These are phyloP conservation scores for Closterium sp. DNA, from an alignment of 139 green algal species.

Conservation along the genomic window DNA sequence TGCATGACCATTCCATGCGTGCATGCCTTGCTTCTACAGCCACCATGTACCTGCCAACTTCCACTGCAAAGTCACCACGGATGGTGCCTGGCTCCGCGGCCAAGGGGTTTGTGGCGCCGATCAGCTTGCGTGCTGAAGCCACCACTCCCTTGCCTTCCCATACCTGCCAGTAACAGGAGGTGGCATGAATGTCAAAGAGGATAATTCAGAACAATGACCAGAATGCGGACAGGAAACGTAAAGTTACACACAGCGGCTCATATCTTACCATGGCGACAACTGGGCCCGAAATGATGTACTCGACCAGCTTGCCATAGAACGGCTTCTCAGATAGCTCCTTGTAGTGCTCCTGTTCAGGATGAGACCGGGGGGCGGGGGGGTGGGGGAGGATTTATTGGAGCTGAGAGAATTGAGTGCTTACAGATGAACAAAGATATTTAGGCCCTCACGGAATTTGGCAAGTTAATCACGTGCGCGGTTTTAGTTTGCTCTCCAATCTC, in stretches of 20 bases:
- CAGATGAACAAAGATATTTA: too few relatives aligned
- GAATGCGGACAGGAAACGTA: background rate
- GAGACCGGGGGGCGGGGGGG: background rate
- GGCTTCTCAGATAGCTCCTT: slow-evolving; percentile 88
- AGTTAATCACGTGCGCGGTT: background rate
- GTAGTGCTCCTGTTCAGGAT: slow-evolving; percentile 83
- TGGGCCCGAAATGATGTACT: slow-evolving; percentile 95
- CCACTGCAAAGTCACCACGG: slow-evolving; percentile 76
- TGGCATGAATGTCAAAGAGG: background rate
- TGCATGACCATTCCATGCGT: slow-evolving; percentile 13
- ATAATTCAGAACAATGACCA: background rate
- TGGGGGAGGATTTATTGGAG: background rate
- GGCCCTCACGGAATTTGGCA: too few relatives aligned
- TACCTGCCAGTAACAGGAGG: slow-evolving; percentile 51
- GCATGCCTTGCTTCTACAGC: background rate
- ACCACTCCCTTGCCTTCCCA: slow-evolving; percentile 96
- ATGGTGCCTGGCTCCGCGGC: slow-evolving; percentile 92
- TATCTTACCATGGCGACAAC: slow-evolving; percentile 91
- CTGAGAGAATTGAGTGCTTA: background rate
- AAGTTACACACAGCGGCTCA: background rate
- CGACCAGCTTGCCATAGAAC: slow-evolving; percentile 91
- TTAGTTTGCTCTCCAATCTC: background rate
- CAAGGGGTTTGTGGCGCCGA: slow-evolving; percentile 89
- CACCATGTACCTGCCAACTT: slow-evolving; percentile 71
- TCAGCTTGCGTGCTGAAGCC: slow-evolving; percentile 83